Evolutionary conservation across 106 monocot species (phyloP), one percentile per base, ranked within the genome.

Genomic region (Posidonia australis): DNA sequence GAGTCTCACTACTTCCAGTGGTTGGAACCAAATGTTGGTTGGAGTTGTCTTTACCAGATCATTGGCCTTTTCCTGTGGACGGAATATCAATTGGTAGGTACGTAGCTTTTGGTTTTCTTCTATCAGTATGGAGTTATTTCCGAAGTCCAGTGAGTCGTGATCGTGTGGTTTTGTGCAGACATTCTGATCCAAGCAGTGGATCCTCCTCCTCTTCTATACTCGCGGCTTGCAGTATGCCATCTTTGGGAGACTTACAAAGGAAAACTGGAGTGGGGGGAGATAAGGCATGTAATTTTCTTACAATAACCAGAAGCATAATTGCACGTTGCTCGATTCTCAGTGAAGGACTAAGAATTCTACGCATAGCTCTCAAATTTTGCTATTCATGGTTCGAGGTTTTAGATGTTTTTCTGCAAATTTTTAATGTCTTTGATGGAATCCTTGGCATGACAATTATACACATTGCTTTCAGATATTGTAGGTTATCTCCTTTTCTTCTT

Each of bases 1-100:
- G 51, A 96, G 94, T 62, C 78, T 90, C 51, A 96, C 90, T 23
- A 96, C 94, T 21, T 96, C 87, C 64, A 96, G 94, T 66, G 94
- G 94, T 49, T 96, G 94, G 94, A 96, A 90, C 31, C 89, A 89
- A 71, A 84, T 84, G 79, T 84, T 96, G 90, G 77, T n/a, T 96
- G 55, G 67, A 67, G 25, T 70, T 90, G 36, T 84, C 86, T 49
- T 75, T 87, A 41, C 62, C 79, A 62, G 80, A 74, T 22, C 77
- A 82, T 20, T 96, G 94, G 94, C 76, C 72, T 45, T 81, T 55
- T 67, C 75, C 90, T n/a, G 62, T 84, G 1, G 80, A 67, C 24
- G 94, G 94, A 58, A 57, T 84, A 29, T 46, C 90, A 63, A 42
- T 90, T 54, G 94, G 94, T 87, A 90, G 43, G 48, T 21, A 36